Percentiles rank a stretch among this genome's conserved stretches.
phyloP scores from a whole-genome alignment of 2,329 filamentous ascomycete species.

The Aspergillus nomiae region DNA sequence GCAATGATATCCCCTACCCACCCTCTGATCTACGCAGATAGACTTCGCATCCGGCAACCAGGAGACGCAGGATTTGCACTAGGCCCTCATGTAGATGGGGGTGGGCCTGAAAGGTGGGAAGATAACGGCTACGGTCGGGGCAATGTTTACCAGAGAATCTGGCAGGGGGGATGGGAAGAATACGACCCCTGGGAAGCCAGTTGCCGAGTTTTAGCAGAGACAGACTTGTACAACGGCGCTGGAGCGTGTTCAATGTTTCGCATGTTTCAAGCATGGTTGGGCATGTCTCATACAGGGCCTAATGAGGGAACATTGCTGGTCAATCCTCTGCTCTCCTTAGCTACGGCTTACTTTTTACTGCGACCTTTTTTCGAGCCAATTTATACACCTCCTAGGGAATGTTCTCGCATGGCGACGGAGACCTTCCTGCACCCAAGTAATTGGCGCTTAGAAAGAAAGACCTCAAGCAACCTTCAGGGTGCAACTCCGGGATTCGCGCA shows the following conservation, averaged over 20 bases:
- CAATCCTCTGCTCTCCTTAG: neutral
- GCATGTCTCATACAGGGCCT: conserved; percentile 55
- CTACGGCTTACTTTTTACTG: neutral
- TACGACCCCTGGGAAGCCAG: neutral
- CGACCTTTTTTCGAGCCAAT: neutral
- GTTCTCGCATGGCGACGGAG: neutral
- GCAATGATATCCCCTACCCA: neutral
- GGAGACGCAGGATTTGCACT: conserved; percentile 68
- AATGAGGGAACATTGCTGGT: neutral
- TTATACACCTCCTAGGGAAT: neutral
- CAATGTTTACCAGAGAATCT: neutral
- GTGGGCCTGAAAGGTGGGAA: conserved; percentile 72
- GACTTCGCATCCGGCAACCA: conserved; percentile 67
- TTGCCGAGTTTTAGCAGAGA: conserved; percentile 45
- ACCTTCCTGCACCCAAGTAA: neutral
- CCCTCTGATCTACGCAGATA: conserved; percentile 44
- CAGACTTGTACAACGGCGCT: conserved; percentile 72
- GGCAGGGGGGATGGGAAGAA: neutral
- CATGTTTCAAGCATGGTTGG: conserved; percentile 81
- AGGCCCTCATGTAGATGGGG: conserved; percentile 71
- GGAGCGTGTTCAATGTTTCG: conserved; percentile 79
- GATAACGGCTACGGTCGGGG: conserved; percentile 55
- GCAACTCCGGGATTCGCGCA: neutral
- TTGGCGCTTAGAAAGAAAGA: neutral
- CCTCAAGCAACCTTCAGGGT: neutral